These are phyloP conservation scores for Rhizopogon vinicolor DNA, from an alignment of 768 basidiomycete genomes.

Conservation along the genomic window DNA sequence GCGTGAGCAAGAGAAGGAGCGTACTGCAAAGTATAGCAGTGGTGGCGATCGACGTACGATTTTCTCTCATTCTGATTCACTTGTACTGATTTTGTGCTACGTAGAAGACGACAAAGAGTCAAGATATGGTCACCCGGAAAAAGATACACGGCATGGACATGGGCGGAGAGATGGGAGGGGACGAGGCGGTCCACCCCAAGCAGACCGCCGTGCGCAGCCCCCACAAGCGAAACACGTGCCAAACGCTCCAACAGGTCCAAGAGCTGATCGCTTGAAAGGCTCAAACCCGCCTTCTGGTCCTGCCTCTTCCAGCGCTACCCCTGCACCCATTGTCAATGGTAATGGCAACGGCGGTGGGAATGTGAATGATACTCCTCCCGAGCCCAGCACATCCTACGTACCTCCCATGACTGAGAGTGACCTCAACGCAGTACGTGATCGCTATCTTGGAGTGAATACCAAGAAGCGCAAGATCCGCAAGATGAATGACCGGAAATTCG, in stretches of 20 bases:
- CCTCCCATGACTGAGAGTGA: slow-evolving; percentile 80
- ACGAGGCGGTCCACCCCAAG: slow-evolving; percentile 30
- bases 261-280: slow-evolving; percentile 60
- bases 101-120: slow-evolving; percentile 44
- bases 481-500: slow-evolving; percentile 94
- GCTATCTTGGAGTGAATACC: slow-evolving; percentile 92
- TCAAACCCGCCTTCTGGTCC: slow-evolving; percentile 21
- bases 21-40: slow-evolving; percentile 35
- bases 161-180: slow-evolving; percentile 38
- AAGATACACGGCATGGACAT: slow-evolving; percentile 35
- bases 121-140: slow-evolving; percentile 47
- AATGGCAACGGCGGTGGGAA: slow-evolving; percentile 1
- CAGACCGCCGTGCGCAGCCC: slow-evolving; percentile 30
- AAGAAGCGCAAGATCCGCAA: slow-evolving; percentile 94
- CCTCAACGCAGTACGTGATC: slow-evolving; percentile 77
- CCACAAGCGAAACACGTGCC: slow-evolving; percentile 27
- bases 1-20: slow-evolving; percentile 39
- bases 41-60: slow-evolving; percentile 31
- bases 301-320: slow-evolving; percentile 38
- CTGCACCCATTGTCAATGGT: slow-evolving; percentile 20
- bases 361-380: slow-evolving; percentile 23
- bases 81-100: slow-evolving; percentile 8
- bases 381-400: slow-evolving; percentile 36
- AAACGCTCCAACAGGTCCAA: slow-evolving; percentile 81
- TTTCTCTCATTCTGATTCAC: not conserved